Evolutionary conservation across 108 stramenopile species (phyloP).

Genomic region (Cyclotella baltica): DNA sequence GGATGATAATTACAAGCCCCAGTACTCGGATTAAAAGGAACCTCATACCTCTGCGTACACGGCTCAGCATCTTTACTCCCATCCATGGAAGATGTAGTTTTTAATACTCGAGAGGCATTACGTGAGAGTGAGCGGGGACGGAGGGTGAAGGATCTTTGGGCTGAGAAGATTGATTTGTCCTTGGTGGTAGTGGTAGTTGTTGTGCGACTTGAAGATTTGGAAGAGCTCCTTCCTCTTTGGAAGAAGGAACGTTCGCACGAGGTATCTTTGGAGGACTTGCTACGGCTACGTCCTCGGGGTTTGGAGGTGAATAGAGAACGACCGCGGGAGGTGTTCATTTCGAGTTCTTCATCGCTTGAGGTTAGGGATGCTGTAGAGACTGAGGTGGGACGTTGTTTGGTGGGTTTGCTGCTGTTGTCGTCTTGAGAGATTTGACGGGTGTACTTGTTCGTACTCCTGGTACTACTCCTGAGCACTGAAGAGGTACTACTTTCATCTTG

Average conservation of each 20-base stretch:
- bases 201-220: background rate
- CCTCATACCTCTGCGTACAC: slow-evolving; percentile 5
- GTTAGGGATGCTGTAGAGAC: background rate
- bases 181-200: background rate
- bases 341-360: background rate
- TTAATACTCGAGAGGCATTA: slow-evolving; percentile 9
- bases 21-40: slow-evolving; percentile 20
- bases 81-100: slow-evolving; percentile 16
- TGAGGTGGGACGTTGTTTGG: too few species aligned
- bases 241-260: background rate
- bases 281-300: background rate
- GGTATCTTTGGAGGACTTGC: background rate
- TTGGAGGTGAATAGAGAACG: background rate
- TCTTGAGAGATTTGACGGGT: too few species aligned
- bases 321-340: background rate
- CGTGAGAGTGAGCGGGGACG: slow-evolving; percentile 26
- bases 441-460: background rate
- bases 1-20: slow-evolving; percentile 28
- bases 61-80: slow-evolving; percentile 22
- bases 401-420: too few species aligned
- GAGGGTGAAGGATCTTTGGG: slow-evolving; percentile 9
- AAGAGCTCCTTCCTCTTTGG: background rate
- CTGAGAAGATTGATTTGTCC: background rate
- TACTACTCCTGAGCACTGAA: background rate
- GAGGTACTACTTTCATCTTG: background rate